phyloP scores from a whole-genome alignment of 805 yeast genomes.

The Saccharomyces jurei region DNA sequence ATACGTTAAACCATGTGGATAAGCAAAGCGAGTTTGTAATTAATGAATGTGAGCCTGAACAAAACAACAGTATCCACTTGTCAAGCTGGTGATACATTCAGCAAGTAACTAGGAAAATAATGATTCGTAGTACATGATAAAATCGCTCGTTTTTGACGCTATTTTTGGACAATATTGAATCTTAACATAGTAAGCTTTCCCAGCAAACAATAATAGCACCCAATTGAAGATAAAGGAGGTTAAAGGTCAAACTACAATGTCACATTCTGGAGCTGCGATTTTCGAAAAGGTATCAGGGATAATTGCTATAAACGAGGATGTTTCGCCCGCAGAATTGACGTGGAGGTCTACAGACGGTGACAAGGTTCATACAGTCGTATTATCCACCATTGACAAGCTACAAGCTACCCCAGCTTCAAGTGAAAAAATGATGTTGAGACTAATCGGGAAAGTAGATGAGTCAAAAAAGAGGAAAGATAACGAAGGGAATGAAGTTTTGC shows the following conservation, averaged over 20 bases:
- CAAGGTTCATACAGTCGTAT: slow-evolving; percentile 33
- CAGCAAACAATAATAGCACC: neutral
- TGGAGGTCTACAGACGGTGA: slow-evolving; percentile 54
- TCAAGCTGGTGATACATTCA: neutral
- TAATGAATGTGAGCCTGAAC: neutral
- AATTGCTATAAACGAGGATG: slow-evolving; percentile 47
- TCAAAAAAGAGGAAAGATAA: slow-evolving; percentile 23
- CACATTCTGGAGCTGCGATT: slow-evolving; percentile 46
- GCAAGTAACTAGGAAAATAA: neutral
- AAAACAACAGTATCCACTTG: neutral
- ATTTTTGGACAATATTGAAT: neutral
- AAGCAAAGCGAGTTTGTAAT: neutral
- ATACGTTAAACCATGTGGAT: neutral
- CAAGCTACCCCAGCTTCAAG: slow-evolving; percentile 64
- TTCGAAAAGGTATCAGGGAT: slow-evolving; percentile 50
- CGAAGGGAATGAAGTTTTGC: slow-evolving; percentile 22
- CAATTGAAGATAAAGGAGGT: neutral
- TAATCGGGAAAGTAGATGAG: slow-evolving; percentile 39
- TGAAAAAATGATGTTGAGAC: slow-evolving; percentile 58
- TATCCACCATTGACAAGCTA: slow-evolving; percentile 40
- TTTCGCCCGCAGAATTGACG: slow-evolving; percentile 43
- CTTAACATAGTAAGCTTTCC: neutral
- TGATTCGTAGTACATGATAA: neutral
- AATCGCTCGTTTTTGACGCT: neutral
- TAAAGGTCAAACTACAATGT: slow-evolving; percentile 16